phyloP scores from a whole-genome alignment of 2,329 filamentous ascomycete species.

The Emydomyces testavorans region DNA sequence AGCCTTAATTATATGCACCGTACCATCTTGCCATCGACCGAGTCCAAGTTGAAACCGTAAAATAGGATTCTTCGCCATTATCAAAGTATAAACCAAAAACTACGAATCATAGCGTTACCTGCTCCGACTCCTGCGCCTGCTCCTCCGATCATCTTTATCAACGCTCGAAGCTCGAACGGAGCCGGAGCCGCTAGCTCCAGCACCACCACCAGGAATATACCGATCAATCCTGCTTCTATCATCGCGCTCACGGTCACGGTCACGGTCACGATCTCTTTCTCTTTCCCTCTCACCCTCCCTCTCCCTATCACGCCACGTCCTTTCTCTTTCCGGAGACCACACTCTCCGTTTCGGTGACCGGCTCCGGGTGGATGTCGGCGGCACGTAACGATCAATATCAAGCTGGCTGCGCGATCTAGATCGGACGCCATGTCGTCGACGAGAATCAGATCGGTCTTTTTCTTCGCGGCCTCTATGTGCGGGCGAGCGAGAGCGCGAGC shows the following conservation, averaged over 20 bases:
- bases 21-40: no score
- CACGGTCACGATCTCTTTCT: no score
- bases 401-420: constrained; percentile 28
- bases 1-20: no score
- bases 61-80: not conserved
- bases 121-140: constrained; percentile 21
- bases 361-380: constrained; percentile 31
- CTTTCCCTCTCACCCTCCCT: no score
- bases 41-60: no score
- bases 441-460: constrained; percentile 15
- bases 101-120: constrained; percentile 15
- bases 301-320: constrained; percentile 6
- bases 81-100: no score
- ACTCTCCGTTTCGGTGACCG: constrained; percentile 32
- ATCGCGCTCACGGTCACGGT: constrained; percentile 23
- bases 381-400: constrained; percentile 37
- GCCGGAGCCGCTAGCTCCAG: constrained; percentile 13
- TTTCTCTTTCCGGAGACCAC: constrained; percentile 22
- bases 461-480: constrained; percentile 15
- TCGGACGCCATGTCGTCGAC: constrained; percentile 18
- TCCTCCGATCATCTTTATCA: constrained; percentile 16
- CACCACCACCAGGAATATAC: constrained; percentile 33
- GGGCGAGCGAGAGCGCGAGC: constrained; percentile 18
- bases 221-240: constrained; percentile 31
- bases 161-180: constrained; percentile 5